Evolutionary conservation across 1,284 basidiomycete species (phyloP).

Genomic region (Cystobasidium slooffiae): DNA sequence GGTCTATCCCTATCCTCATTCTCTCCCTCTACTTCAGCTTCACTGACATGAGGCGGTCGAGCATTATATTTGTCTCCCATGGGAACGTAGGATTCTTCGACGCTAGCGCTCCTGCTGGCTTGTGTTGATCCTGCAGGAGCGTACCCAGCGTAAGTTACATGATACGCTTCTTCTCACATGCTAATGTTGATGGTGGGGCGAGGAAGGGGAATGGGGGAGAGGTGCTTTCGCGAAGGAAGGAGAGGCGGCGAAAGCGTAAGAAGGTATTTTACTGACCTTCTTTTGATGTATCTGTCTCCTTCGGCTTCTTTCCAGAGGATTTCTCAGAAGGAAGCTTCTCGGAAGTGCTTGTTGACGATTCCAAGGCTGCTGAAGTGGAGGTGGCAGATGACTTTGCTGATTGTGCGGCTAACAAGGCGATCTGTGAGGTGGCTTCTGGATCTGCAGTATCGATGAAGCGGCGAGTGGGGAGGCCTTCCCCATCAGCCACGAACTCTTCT

Average conservation of each 20-base stretch:
- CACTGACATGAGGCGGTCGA: conserved; percentile 12
- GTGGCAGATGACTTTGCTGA: background rate
- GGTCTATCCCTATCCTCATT: conserved; percentile 19
- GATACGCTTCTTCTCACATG: background rate
- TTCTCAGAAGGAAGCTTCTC: background rate
- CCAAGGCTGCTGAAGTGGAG: background rate
- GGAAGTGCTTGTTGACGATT: background rate
- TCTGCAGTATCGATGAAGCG: conserved; percentile 25
- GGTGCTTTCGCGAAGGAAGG: background rate
- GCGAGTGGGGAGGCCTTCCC: conserved; percentile 39
- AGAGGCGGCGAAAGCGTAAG: background rate
- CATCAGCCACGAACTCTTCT: conserved; percentile 41
- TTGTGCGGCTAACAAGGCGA: background rate
- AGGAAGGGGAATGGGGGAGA: background rate
- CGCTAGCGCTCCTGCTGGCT: conserved; percentile 34
- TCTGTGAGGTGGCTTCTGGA: conserved; percentile 14
- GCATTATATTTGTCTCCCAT: conserved; percentile 6
- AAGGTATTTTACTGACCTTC: conserved; percentile 22
- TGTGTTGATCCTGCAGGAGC: conserved; percentile 8
- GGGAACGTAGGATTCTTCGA: conserved; percentile 15
- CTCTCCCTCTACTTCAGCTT: conserved; percentile 21
- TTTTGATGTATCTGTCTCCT: background rate
- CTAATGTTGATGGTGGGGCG: background rate
- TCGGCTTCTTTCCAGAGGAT: background rate
- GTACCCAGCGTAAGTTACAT: conserved; percentile 11